These are phyloP conservation scores for Lasiosphaeria ovina DNA, from an alignment of 495 filamentous ascomycete genomes.

Conservation along the genomic window DNA sequence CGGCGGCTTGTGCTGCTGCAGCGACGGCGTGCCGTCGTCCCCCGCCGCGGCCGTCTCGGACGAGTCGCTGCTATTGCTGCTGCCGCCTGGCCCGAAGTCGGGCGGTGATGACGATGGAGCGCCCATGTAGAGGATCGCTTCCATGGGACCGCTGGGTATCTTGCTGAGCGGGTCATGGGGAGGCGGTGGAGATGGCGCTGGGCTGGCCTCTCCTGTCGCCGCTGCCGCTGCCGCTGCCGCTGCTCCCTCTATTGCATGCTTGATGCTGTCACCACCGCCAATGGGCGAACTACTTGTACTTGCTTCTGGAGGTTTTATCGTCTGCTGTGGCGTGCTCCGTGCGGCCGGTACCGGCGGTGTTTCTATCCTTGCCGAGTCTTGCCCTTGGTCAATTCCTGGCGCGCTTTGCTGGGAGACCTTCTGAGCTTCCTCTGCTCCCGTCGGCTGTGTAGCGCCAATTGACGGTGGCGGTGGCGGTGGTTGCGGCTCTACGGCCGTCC, in stretches of 20 bases:
- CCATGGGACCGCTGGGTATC: slow-evolving; percentile 51
- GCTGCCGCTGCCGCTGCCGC: background rate
- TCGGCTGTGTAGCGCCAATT: slow-evolving; percentile 11
- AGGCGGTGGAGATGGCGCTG: slow-evolving; percentile 1
- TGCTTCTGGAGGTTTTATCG: background rate
- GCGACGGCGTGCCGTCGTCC: slow-evolving; percentile 25
- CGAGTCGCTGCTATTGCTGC: too few species aligned
- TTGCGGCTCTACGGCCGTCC: slow-evolving; percentile 61
- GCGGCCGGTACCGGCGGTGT: slow-evolving; percentile 11
- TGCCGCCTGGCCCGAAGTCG: too few species aligned
- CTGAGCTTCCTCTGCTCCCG: slow-evolving; percentile 15
- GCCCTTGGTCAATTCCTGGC: slow-evolving; percentile 6
- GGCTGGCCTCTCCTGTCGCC: background rate
- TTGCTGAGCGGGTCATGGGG: background rate
- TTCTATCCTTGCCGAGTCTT: slow-evolving; percentile 15
- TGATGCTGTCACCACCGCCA: background rate
- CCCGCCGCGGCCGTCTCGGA: too few species aligned
- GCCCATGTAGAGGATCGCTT: slow-evolving; percentile 62
- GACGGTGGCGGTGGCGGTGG: slow-evolving; percentile 6
- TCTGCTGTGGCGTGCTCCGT: background rate
- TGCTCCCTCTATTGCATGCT: background rate
- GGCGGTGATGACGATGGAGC: slow-evolving; percentile 37
- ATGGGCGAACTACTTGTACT: background rate
- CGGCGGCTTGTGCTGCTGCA: slow-evolving; percentile 21
- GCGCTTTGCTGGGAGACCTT: background rate